phyloP scores from a whole-genome alignment of 1,284 basidiomycete species.

The Melampsora larici-populina region DNA sequence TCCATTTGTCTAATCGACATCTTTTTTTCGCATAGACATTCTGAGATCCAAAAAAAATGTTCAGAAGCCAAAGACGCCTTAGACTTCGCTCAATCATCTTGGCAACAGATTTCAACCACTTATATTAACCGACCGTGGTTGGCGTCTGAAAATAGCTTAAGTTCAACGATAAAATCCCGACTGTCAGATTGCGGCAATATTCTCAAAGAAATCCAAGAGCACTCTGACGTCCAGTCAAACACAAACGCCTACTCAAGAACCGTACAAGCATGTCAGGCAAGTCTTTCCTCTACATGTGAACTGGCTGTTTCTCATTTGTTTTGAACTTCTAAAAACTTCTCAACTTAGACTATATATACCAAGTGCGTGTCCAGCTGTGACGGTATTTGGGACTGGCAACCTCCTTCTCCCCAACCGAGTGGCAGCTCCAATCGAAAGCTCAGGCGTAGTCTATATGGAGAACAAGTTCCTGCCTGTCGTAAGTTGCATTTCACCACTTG shows the following conservation, averaged over 20 bases:
- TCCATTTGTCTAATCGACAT: neutral
- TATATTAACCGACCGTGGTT: constrained; percentile 36
- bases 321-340: neutral
- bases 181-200: constrained; percentile 17
- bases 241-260: neutral
- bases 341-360: constrained; percentile 6
- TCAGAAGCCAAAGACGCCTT: constrained; percentile 16
- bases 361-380: constrained; percentile 18
- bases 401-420: constrained; percentile 20
- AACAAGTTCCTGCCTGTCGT: neutral
- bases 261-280: constrained; percentile 1
- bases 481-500: neutral
- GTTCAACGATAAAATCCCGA: constrained; percentile 10
- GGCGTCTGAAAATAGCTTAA: constrained; percentile 17
- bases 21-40: constrained; percentile 1
- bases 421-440: neutral
- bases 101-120: constrained; percentile 26
- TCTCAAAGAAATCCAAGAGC: constrained; percentile 13
- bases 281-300: neutral
- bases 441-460: neutral
- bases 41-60: constrained; percentile 19
- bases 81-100: constrained; percentile 12
- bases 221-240: constrained; percentile 8
- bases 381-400: constrained; percentile 27
- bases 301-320: neutral